phyloP scores from a whole-genome alignment of 495 filamentous ascomycete species.

The Rhypophila decipiens region DNA sequence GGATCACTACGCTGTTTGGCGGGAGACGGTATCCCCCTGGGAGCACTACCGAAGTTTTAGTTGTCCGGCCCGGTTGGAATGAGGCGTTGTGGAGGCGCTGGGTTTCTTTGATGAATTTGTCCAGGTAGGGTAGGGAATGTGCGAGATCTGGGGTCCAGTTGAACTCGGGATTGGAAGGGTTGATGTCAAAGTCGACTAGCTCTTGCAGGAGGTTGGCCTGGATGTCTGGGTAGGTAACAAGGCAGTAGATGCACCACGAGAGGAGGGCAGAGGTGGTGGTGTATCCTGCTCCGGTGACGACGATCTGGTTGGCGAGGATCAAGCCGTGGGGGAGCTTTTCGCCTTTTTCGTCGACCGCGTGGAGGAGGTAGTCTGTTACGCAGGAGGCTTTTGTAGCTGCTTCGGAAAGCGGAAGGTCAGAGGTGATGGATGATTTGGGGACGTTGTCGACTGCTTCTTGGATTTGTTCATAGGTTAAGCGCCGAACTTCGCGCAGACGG shows the following conservation, averaged over 20 bases:
- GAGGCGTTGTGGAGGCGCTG: slow-evolving; percentile 50
- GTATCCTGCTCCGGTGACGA: slow-evolving; percentile 1
- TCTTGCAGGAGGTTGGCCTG: neutral
- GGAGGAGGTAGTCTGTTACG: slow-evolving; percentile 36
- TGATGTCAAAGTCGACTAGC: neutral
- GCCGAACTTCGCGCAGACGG: slow-evolving; percentile 23
- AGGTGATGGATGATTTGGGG: slow-evolving; percentile 23
- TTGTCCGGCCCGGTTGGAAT: slow-evolving; percentile 49
- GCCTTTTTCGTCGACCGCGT: slow-evolving; percentile 47
- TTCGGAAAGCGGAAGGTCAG: slow-evolving; percentile 44
- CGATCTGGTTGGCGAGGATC: slow-evolving; percentile 10
- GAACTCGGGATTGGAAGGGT: slow-evolving; percentile 16
- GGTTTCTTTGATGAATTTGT: slow-evolving; percentile 52
- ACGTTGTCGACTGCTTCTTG: slow-evolving; percentile 32
- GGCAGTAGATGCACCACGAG: slow-evolving; percentile 1
- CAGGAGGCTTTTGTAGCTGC: slow-evolving; percentile 40
- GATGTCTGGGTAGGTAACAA: slow-evolving; percentile 3
- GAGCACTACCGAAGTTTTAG: slow-evolving; percentile 44
- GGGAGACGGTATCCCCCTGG: slow-evolving; percentile 50
- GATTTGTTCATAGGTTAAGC: slow-evolving; percentile 27
- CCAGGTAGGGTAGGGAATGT: slow-evolving; percentile 39
- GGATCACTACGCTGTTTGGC: slow-evolving; percentile 42
- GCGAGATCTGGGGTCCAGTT: slow-evolving; percentile 35
- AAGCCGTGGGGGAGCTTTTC: slow-evolving; percentile 38
- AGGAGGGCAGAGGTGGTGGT: neutral